phyloP scores from a whole-genome alignment of 306 rosid genomes.

The Glycine latifolia region DNA sequence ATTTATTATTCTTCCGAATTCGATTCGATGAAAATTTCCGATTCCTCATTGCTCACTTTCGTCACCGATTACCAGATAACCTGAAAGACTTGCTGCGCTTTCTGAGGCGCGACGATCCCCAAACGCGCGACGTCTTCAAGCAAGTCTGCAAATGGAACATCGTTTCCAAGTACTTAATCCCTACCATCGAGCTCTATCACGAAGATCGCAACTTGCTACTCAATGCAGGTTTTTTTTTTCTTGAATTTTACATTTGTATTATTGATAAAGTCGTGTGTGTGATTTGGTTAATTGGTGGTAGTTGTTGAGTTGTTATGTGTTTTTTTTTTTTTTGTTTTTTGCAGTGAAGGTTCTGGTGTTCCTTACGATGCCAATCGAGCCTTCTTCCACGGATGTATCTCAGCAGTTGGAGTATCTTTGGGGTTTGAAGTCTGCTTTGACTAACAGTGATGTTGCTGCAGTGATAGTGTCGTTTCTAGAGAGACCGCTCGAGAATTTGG shows the following conservation, averaged over 20 bases:
- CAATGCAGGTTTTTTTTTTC: conserved; percentile 40
- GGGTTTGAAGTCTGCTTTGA: conserved; percentile 78
- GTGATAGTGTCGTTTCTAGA: conserved; percentile 78
- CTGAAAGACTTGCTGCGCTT: conserved; percentile 91
- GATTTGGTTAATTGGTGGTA: conserved; percentile 3
- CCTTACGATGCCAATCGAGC: conserved; percentile 90
- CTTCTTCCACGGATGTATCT: conserved; percentile 69
- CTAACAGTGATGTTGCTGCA: conserved; percentile 65
- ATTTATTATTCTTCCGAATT: neutral
- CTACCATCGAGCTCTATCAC: conserved; percentile 73
- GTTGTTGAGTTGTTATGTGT: neutral
- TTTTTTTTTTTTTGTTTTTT: neutral
- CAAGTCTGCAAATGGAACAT: conserved; percentile 92
- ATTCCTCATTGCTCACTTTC: neutral
- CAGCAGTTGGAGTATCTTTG: conserved; percentile 89
- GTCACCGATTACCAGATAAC: conserved; percentile 62
- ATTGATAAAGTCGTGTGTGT: neutral
- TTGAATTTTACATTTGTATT: neutral
- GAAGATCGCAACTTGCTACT: conserved; percentile 75
- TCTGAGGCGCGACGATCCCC: conserved; percentile 92
- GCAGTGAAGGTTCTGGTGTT: conserved; percentile 94
- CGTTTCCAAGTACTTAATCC: conserved; percentile 75
- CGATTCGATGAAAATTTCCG: neutral
- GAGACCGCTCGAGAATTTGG: conserved; percentile 87
- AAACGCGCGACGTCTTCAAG: conserved; percentile 81